Conservation (phyloP, 2,329 filamentous ascomycete species). For the Acrocalymma vagum region DNA sequence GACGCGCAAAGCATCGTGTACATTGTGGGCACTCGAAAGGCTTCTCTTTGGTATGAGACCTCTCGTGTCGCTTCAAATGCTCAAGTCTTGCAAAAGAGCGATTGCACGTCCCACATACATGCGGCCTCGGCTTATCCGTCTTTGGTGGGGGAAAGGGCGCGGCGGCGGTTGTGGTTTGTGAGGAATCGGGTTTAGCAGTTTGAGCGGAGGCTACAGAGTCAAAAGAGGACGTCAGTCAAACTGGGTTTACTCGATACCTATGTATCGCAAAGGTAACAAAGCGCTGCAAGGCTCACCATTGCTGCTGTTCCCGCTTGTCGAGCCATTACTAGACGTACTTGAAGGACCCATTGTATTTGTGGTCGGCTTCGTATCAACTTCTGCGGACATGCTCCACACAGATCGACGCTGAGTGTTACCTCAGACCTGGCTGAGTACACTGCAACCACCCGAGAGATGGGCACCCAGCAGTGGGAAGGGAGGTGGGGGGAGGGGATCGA, state of each 20-base stretch:
- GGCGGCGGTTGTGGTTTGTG: slow-evolving; percentile 28
- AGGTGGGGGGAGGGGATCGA: not conserved
- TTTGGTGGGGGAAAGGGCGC: slow-evolving; percentile 79
- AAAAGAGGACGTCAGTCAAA: too few species aligned
- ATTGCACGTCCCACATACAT: slow-evolving; percentile 90
- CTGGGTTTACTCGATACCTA: too few species aligned
- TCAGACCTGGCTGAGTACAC: slow-evolving; percentile 17
- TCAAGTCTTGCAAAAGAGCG: slow-evolving; percentile 94
- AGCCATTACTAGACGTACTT: slow-evolving; percentile 38
- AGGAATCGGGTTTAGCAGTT: slow-evolving; percentile 39
- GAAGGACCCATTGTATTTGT: slow-evolving; percentile 35
- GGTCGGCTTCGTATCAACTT: slow-evolving; percentile 29
- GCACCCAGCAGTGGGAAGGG: not conserved
- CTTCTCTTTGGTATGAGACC: slow-evolving; percentile 99
- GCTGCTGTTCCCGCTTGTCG: slow-evolving; percentile 37
- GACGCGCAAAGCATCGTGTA: slow-evolving; percentile 89
- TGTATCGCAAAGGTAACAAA: too few species aligned
- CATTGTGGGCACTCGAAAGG: slow-evolving; percentile 98
- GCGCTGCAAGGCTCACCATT: slow-evolving; percentile 37
- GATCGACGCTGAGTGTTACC: slow-evolving; percentile 20
- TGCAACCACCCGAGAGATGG: slow-evolving; percentile 12
- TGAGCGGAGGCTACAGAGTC: slow-evolving; percentile 41
- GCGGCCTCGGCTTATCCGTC: slow-evolving; percentile 95
- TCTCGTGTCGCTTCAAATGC: slow-evolving; percentile 95
- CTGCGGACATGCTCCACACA: slow-evolving; percentile 33